Percentiles rank a stretch among this genome's conserved stretches.
These are phyloP conservation scores for Leccinum variicolor DNA, from an alignment of 768 basidiomycete species.

Conservation along the genomic window DNA sequence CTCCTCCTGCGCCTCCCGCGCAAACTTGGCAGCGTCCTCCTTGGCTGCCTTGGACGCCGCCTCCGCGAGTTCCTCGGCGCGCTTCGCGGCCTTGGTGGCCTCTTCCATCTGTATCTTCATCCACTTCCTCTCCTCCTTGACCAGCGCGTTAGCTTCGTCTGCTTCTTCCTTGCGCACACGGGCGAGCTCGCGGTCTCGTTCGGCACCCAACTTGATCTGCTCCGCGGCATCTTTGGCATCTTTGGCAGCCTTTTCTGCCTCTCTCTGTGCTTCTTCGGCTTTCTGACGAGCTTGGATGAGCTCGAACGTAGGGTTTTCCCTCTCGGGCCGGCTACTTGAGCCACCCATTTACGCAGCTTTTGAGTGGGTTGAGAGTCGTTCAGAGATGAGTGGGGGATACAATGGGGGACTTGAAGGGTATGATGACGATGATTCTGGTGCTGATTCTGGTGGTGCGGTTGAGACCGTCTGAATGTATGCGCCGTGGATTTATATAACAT, in stretches of 20 bases:
- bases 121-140: background rate
- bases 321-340: background rate
- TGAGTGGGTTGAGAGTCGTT: background rate
- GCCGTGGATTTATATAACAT: background rate
- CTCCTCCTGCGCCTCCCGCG: slow-evolving; percentile 4
- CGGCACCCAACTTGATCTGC: background rate
- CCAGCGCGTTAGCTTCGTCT: background rate
- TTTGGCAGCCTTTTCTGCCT: background rate
- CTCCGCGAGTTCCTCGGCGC: slow-evolving; percentile 2
- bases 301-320: background rate
- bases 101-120: slow-evolving; percentile 11
- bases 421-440: background rate
- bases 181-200: background rate
- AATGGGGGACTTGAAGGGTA: background rate
- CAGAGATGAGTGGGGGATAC: background rate
- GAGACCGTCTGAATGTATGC: background rate
- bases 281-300: background rate
- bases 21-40: slow-evolving; percentile 6
- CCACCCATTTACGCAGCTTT: slow-evolving; percentile 8
- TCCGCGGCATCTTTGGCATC: background rate
- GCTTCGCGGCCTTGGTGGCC: background rate
- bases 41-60: slow-evolving; percentile 1
- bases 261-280: background rate
- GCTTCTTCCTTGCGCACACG: background rate
- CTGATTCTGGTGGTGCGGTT: background rate